Conservation (phyloP, 306 rosid species). For the Corylus heterophylla region DNA sequence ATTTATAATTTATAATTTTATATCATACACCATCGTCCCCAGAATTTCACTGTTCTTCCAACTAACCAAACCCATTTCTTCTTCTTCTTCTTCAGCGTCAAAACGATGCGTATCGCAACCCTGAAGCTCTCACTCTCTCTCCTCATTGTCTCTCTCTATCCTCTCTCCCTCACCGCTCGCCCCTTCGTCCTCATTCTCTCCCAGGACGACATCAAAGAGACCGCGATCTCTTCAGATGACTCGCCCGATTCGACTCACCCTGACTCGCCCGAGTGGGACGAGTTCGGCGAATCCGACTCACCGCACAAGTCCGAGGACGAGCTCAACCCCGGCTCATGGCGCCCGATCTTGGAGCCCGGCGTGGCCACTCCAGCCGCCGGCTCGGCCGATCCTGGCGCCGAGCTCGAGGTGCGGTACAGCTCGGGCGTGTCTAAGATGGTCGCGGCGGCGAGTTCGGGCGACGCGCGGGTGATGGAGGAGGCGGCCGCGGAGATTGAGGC, state of each 20-base stretch:
- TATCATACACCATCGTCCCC: neutral
- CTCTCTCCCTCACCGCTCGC: conserved; percentile 51
- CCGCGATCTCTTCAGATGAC: conserved; percentile 40
- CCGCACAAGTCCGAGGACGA: conserved; percentile 64
- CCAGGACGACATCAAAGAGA: conserved; percentile 71
- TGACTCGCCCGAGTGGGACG: conserved; percentile 88
- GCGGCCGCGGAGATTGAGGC: conserved; percentile 62
- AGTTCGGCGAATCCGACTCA: conserved; percentile 68
- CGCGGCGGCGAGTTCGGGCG: conserved; percentile 57
- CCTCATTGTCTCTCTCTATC: conserved; percentile 44
- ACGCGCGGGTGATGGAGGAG: conserved; percentile 52
- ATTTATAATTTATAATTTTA: neutral
- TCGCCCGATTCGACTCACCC: conserved; percentile 47
- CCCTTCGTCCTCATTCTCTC: conserved; percentile 73
- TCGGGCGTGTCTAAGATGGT: conserved; percentile 52
- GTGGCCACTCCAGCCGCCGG: conserved; percentile 22
- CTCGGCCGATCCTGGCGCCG: conserved; percentile 7
- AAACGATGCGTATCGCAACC: conserved; percentile 33
- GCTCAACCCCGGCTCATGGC: conserved; percentile 95
- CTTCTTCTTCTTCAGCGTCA: neutral
- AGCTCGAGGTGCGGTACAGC: conserved; percentile 49
- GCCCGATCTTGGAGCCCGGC: conserved; percentile 79
- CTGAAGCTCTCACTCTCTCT: conserved; percentile 36
- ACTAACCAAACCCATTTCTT: neutral
- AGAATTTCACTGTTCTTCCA: too few species aligned